These are phyloP conservation scores for Fomes fomentarius DNA, from an alignment of 1,284 basidiomycete genomes.

Conservation along the genomic window DNA sequence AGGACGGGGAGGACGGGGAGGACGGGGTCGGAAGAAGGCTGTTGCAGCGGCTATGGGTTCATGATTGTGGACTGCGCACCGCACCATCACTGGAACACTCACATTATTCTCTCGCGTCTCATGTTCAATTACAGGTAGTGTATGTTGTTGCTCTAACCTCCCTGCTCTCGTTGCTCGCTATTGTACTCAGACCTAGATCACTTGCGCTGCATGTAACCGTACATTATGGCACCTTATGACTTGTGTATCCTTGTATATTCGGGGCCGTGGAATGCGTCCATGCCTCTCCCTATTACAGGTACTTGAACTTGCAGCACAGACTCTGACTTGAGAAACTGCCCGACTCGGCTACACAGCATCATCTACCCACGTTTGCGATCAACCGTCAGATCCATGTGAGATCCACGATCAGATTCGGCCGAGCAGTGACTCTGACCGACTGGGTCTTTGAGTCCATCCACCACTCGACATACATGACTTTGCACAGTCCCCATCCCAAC, in stretches of 20 bases:
- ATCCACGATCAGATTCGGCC: constrained; percentile 14
- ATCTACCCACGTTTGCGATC: background rate
- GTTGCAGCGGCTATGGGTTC: constrained; percentile 23
- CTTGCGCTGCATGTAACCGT: constrained; percentile 18
- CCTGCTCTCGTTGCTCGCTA: constrained; percentile 24
- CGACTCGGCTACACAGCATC: too few relatives aligned
- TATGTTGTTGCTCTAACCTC: constrained; percentile 26
- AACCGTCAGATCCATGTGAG: background rate
- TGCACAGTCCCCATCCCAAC: constrained; percentile 1
- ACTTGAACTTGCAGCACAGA: too few relatives aligned
- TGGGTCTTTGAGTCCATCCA: constrained; percentile 2
- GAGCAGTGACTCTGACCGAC: background rate
- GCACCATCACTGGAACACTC: constrained; percentile 9
- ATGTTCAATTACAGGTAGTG: constrained; percentile 19
- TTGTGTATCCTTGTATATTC: constrained; percentile 23
- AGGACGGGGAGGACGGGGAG: constrained; percentile 17
- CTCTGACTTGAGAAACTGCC: too few relatives aligned
- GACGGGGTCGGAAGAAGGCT: constrained; percentile 30
- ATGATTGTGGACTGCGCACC: constrained; percentile 12
- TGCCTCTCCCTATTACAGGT: too few relatives aligned
- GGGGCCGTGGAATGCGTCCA: constrained; percentile 1
- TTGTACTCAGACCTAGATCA: constrained; percentile 24
- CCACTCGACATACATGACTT: constrained; percentile 22
- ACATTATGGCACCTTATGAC: constrained; percentile 24
- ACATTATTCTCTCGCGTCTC: constrained; percentile 11